Evolutionary conservation across 257 asterid species (phyloP).

Genomic region (Perilla frutescens): DNA sequence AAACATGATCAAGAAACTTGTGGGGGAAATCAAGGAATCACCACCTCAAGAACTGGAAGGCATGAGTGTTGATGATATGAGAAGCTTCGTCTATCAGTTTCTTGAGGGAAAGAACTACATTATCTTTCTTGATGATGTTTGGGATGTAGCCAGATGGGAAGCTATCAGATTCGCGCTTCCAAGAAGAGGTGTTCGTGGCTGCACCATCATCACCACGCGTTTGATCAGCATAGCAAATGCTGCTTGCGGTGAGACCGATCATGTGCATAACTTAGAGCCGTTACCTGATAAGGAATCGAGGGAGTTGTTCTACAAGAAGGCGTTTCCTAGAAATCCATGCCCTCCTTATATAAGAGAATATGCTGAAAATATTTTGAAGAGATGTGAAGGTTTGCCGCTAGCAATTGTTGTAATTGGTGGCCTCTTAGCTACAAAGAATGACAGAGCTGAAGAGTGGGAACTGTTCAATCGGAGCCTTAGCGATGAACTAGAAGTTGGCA

Average conservation of each 20-base stretch:
- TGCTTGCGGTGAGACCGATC: conserved; percentile 8
- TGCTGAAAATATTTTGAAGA: conserved; percentile 13
- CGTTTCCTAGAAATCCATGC: conserved; percentile 19
- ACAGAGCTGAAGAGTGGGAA: conserved; percentile 25
- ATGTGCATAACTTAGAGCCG: conserved; percentile 17
- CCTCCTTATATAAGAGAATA: conserved; percentile 5
- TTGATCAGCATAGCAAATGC: background rate
- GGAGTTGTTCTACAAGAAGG: conserved; percentile 16
- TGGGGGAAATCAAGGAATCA: conserved; percentile 1
- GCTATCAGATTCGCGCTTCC: conserved; percentile 21
- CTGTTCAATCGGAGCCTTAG: conserved; percentile 11
- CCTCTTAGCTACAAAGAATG: conserved; percentile 28
- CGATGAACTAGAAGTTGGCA: conserved; percentile 16
- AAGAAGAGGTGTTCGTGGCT: conserved; percentile 3
- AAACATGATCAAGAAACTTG: conserved; percentile 1
- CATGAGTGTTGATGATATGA: conserved; percentile 25
- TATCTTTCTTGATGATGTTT: conserved; percentile 26
- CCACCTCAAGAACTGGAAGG: conserved; percentile 5
- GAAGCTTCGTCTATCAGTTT: conserved; percentile 8
- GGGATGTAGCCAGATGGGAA: conserved; percentile 17
- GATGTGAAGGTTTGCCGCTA: conserved; percentile 30
- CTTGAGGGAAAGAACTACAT: conserved; percentile 21
- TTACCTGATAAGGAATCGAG: background rate
- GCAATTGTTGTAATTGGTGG: conserved; percentile 34
- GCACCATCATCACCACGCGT: conserved; percentile 28